These are phyloP conservation scores for Microcos paniculata DNA, from an alignment of 345 rosid species.

Conservation along the genomic window DNA sequence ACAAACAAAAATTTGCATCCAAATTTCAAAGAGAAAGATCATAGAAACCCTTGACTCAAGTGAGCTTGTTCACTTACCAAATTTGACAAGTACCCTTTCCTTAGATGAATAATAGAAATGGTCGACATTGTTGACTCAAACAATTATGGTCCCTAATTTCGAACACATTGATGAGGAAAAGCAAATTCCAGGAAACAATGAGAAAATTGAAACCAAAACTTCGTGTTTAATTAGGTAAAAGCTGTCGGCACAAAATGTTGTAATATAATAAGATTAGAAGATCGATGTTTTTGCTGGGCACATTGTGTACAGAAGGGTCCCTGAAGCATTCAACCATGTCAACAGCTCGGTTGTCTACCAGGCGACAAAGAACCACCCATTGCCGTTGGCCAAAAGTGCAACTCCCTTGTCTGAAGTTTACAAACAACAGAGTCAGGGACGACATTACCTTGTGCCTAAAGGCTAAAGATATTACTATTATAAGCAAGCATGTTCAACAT, in stretches of 20 bases:
- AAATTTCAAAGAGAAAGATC: background rate
- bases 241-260: conserved; percentile 22
- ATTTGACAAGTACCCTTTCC: background rate
- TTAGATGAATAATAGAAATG: background rate
- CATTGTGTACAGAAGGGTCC: background rate
- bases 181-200: background rate
- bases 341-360: background rate
- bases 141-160: background rate
- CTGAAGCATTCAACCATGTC: conserved; percentile 6
- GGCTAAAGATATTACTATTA: background rate
- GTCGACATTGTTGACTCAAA: conserved; percentile 23
- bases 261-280: background rate
- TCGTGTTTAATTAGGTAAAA: background rate
- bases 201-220: background rate
- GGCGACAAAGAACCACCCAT: background rate
- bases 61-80: background rate
- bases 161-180: background rate
- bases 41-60: background rate
- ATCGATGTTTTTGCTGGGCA: background rate
- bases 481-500: background rate
- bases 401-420: background rate
- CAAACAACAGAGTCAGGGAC: background rate
- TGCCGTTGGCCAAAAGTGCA: background rate
- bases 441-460: background rate
- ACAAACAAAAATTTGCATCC: background rate